Conservation (phyloP, 305 asterid species). For the Fraxinus dipetala region DNA sequence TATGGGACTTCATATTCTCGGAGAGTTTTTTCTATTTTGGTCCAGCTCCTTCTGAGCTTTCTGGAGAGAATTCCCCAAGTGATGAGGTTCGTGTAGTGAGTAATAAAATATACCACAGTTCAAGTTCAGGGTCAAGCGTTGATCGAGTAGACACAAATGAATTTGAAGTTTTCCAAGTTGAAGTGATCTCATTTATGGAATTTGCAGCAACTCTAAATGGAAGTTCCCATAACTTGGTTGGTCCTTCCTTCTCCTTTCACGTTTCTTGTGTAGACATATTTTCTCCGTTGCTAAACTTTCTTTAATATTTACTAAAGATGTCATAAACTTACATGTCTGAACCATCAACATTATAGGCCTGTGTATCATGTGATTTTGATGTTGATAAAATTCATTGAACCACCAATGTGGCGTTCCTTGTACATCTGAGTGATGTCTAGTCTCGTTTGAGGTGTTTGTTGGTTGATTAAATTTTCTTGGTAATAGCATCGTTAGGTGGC, state of each 20-base stretch:
- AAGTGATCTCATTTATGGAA: conserved; percentile 75
- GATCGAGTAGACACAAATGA: conserved; percentile 33
- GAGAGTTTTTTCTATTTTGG: conserved; percentile 89
- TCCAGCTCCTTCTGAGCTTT: conserved; percentile 53
- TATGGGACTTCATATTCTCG: conserved; percentile 97
- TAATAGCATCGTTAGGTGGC: conserved; percentile 1
- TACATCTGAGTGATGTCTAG: conserved; percentile 9
- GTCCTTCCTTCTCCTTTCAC: conserved; percentile 37
- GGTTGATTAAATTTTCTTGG: conserved; percentile 1
- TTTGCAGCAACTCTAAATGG: conserved; percentile 80
- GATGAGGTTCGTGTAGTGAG: conserved; percentile 32
- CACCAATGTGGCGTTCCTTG: conserved; percentile 1
- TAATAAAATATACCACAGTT: conserved; percentile 36
- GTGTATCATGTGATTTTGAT: conserved; percentile 8
- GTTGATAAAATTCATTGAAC: conserved; percentile 16
- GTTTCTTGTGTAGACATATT: conserved; percentile 13
- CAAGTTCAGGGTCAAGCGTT: conserved; percentile 36
- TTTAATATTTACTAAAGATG: background rate
- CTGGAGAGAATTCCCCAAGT: conserved; percentile 32
- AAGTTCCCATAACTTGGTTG: conserved; percentile 87
- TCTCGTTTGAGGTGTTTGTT: conserved; percentile 8
- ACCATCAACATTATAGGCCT: conserved; percentile 8
- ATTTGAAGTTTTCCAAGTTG: conserved; percentile 61
- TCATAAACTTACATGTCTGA: background rate
- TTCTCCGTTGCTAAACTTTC: conserved; percentile 15